phyloP scores from a whole-genome alignment of 2,329 filamentous ascomycete genomes.

The Diaporthe longicolla region DNA sequence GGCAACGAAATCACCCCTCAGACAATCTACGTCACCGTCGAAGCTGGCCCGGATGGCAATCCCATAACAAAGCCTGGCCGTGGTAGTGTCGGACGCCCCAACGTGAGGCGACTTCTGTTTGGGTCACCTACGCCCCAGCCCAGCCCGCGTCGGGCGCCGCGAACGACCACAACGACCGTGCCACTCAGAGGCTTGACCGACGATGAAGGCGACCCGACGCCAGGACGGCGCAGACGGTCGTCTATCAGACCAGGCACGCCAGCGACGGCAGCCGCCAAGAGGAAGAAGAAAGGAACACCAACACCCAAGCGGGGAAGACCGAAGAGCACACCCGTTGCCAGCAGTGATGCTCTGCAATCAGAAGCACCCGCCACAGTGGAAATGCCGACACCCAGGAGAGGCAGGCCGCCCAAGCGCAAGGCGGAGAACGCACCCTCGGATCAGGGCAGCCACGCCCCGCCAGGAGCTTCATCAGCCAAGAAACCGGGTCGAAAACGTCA shows the following conservation, averaged over 20 bases:
- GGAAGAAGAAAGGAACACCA: constrained; percentile 63
- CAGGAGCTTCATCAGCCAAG: constrained; percentile 46
- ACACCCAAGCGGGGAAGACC: constrained; percentile 51
- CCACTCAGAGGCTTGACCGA: constrained; percentile 63
- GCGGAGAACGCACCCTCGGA: constrained; percentile 19
- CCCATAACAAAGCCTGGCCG: constrained; percentile 32
- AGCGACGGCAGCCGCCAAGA: constrained; percentile 56
- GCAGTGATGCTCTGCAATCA: constrained; percentile 37
- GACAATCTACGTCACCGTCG: constrained; percentile 68
- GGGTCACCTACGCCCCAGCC: constrained; percentile 59
- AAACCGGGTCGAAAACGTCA: constrained; percentile 53
- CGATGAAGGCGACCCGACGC: constrained; percentile 56
- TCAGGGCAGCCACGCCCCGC: constrained; percentile 47
- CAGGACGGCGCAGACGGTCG: constrained; percentile 61
- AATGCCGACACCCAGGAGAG: constrained; percentile 49
- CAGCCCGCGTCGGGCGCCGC: constrained; percentile 53
- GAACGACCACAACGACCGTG: constrained; percentile 64
- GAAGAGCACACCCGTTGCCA: constrained; percentile 26
- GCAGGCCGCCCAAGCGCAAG: constrained; percentile 41
- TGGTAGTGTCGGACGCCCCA: constrained; percentile 42
- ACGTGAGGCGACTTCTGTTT: constrained; percentile 57
- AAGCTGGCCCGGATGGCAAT: constrained; percentile 58
- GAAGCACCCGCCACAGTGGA: constrained; percentile 28
- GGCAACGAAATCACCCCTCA: constrained; percentile 65
- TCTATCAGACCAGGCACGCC: constrained; percentile 68